These are phyloP conservation scores for Lentinula edodes DNA, from an alignment of 768 basidiomycete species.

Conservation along the genomic window DNA sequence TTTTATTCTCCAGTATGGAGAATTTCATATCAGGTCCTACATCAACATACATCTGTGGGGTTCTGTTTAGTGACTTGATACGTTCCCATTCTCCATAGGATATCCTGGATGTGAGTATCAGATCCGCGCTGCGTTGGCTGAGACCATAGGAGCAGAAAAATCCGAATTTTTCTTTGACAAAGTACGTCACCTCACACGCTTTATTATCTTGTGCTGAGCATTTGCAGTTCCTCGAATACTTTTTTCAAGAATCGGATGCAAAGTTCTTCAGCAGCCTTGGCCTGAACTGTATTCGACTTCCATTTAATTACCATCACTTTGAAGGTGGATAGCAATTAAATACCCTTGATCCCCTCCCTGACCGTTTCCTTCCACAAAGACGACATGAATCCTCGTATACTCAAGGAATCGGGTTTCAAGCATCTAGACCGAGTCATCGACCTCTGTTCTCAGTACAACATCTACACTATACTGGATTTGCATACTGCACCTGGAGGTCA, in stretches of 20 bases:
- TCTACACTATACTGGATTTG: slow-evolving; percentile 78
- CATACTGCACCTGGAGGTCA: slow-evolving; percentile 75
- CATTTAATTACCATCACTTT: slow-evolving; percentile 73
- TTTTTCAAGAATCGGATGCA: slow-evolving; percentile 74
- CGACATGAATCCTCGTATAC: slow-evolving; percentile 74
- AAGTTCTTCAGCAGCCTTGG: slow-evolving; percentile 74
- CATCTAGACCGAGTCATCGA: slow-evolving; percentile 81
- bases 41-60: too few species aligned
- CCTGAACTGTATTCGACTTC: slow-evolving; percentile 72
- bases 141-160: slow-evolving; percentile 60
- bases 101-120: slow-evolving; percentile 82
- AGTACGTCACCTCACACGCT: slow-evolving; percentile 26
- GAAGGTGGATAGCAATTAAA: slow-evolving; percentile 34
- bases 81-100: slow-evolving; percentile 26
- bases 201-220: background rate
- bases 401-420: slow-evolving; percentile 71
- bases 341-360: background rate
- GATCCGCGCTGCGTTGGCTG: slow-evolving; percentile 64
- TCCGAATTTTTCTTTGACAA: slow-evolving; percentile 83
- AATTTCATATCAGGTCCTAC: slow-evolving; percentile 61
- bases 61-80: background rate
- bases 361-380: slow-evolving; percentile 18
- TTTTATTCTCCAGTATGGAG: slow-evolving; percentile 50
- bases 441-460: slow-evolving; percentile 67
- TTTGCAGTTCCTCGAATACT: slow-evolving; percentile 71